Percentiles rank a stretch among this genome's conserved stretches.
phyloP scores from a whole-genome alignment of 2,329 filamentous ascomycete genomes.

The Colletotrichum sp. region DNA sequence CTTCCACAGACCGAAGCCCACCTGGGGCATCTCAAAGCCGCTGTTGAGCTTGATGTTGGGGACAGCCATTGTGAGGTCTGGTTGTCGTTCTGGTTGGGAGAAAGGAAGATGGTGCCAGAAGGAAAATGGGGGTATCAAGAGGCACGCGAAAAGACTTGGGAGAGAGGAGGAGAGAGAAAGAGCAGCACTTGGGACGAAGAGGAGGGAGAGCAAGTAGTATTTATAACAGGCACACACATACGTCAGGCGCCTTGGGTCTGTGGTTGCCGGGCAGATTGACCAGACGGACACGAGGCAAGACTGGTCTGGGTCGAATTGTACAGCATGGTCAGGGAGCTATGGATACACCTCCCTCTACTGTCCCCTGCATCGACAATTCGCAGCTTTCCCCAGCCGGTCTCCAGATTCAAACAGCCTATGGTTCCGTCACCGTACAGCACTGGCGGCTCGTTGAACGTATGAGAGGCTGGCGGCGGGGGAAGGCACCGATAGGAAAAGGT shows the following conservation, averaged over 20 bases:
- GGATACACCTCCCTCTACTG: not conserved
- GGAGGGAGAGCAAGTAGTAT: not conserved
- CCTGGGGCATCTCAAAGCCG: slow-evolving; percentile 73
- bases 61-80: slow-evolving; percentile 26
- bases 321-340: not conserved
- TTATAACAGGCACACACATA: slow-evolving; percentile 4
- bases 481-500: slow-evolving; percentile 11
- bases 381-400: not conserved
- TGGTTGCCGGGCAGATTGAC: not conserved
- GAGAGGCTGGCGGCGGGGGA: not conserved
- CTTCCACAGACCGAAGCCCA: slow-evolving; percentile 85
- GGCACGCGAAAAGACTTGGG: not conserved
- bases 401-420: slow-evolving; percentile 1
- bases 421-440: slow-evolving; percentile 14
- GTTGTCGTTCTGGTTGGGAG: not conserved
- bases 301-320: not conserved
- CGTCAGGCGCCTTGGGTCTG: not conserved
- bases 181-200: not conserved
- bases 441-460: not conserved
- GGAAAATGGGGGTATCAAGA: not conserved
- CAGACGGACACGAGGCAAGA: not conserved
- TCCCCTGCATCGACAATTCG: not conserved
- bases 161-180: not conserved
- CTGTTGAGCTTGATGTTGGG: slow-evolving; percentile 66
- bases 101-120: not conserved